Evolutionary conservation across 768 basidiomycete genomes (phyloP).

Genomic region (Chalciporus pseudorubinellus): DNA sequence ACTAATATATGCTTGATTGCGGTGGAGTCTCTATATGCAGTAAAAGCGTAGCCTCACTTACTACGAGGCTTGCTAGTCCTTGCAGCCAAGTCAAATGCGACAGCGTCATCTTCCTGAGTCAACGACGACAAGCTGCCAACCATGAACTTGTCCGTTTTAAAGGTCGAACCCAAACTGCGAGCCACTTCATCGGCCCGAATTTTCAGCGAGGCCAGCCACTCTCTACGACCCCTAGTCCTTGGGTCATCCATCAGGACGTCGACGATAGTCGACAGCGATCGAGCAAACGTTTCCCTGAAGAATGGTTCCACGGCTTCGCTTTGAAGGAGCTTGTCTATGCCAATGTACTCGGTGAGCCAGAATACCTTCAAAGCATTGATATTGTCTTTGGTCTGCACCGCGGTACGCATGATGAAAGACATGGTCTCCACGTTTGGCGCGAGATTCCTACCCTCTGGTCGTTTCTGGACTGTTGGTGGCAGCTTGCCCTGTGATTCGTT

Average conservation of each 20-base stretch:
- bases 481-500: constrained; percentile 32
- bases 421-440: constrained; percentile 51
- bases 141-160: constrained; percentile 18
- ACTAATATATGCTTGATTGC: not conserved
- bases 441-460: constrained; percentile 43
- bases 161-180: constrained; percentile 11
- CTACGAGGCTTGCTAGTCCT: constrained; percentile 28
- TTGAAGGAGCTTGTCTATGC: constrained; percentile 37
- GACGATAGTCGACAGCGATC: constrained; percentile 42
- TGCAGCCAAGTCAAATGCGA: constrained; percentile 30
- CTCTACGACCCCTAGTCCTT: constrained; percentile 13
- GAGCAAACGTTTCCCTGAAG: constrained; percentile 48
- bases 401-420: constrained; percentile 56
- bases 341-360: constrained; percentile 53
- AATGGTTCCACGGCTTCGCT: constrained; percentile 29
- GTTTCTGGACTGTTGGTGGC: constrained; percentile 42
- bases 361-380: constrained; percentile 58
- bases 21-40: not conserved
- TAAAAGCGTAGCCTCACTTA: constrained; percentile 10
- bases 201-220: constrained; percentile 19
- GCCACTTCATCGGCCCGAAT: constrained; percentile 17
- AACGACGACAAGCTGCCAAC: constrained; percentile 27
- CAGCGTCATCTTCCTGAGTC: constrained; percentile 27
- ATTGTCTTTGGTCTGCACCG: constrained; percentile 48
- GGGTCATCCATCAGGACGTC: constrained; percentile 31